phyloP scores from a whole-genome alignment of 2,329 filamentous ascomycete species.

The Claviceps humidiphila region DNA sequence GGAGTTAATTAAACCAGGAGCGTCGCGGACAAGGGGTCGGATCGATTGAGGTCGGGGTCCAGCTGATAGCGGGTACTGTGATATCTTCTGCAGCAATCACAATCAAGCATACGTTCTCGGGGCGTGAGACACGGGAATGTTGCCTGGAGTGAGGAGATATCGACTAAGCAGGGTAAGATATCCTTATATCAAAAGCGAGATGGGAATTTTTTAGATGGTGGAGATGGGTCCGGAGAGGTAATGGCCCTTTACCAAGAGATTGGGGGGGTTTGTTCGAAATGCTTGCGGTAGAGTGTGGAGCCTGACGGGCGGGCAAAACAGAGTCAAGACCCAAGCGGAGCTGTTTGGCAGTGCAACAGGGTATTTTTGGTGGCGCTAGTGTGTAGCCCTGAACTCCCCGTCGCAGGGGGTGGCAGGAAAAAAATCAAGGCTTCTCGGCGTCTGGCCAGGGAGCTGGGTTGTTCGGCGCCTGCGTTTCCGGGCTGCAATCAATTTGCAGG shows the following conservation, averaged over 20 bases:
- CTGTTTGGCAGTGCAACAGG: slow-evolving; percentile 5
- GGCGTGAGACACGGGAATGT: background rate
- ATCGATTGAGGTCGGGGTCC: background rate
- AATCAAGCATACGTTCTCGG: background rate
- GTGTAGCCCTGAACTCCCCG: background rate
- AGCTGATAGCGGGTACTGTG: background rate
- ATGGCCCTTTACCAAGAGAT: slow-evolving; percentile 5
- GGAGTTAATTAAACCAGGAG: slow-evolving; percentile 3
- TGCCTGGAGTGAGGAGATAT: background rate
- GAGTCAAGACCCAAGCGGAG: slow-evolving; percentile 1
- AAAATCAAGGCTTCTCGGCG: background rate
- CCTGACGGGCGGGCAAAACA: slow-evolving; percentile 3
- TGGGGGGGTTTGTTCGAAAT: slow-evolving; percentile 5
- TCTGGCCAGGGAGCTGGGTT: background rate
- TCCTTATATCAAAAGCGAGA: slow-evolving; percentile 1
- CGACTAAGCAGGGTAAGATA: background rate
- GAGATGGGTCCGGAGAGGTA: background rate
- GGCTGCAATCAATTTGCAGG: background rate
- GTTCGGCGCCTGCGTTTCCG: slow-evolving; percentile 3
- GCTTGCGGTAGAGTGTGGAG: slow-evolving; percentile 6
- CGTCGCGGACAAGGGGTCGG: slow-evolving; percentile 3
- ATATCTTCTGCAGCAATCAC: background rate
- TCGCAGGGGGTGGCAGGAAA: slow-evolving; percentile 6
- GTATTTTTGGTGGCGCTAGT: slow-evolving; percentile 1
- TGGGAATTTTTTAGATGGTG: slow-evolving; percentile 1